Base-by-base conservation (phyloP, 768 basidiomycete species). In the Suillus weaverae region DNA sequence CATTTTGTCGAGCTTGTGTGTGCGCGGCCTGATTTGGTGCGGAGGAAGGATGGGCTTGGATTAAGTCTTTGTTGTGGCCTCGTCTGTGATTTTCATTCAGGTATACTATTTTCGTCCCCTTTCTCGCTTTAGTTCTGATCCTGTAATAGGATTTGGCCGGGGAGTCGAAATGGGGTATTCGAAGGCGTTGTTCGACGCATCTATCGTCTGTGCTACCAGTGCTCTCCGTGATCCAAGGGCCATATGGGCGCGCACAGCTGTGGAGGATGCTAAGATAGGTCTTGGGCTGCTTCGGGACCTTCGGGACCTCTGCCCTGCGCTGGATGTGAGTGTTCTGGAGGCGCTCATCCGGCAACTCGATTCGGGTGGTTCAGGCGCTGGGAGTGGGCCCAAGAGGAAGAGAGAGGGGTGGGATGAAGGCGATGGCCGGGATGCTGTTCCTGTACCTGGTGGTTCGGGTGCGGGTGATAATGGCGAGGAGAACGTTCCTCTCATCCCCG, bases 101-200 rank as follows among this genome's bases (percentile, higher is more conserved):
- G 56, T 57, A 30, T 26, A 11, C 0, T 18, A 20, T 39, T 14
- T 57, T 30, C 9, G 16, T 39, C 14, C 26, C 9, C 38, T 26
- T 26, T 18, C 26, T 57, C 9, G 2, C 16, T 39, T 18, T 4
- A 22, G 5, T 18, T 39, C 56, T 57, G 9, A 57, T 39, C 10
- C 18, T 1, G 18, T 16, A 16, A 36, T 39, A 57, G 56, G 56
- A 39, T 57, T 57, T 30, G 5, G 16, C 26, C 56, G 38, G 38
- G 36, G 38, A 57, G 56, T 57, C 10, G 56, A 57, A 11, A 39
- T 18, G 38, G 56, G 56, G n/a, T 57, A 57, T 26, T 57, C 36
- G 18, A 83, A 87, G 65, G 78, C 85, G 16, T 74, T 93, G 22
- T 86, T 89, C 69, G 89, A 90, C 67, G 86, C 92, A 0, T 83